Evolutionary conservation across 169 alveolate species (phyloP).

Genomic region (Babesia divergens): DNA sequence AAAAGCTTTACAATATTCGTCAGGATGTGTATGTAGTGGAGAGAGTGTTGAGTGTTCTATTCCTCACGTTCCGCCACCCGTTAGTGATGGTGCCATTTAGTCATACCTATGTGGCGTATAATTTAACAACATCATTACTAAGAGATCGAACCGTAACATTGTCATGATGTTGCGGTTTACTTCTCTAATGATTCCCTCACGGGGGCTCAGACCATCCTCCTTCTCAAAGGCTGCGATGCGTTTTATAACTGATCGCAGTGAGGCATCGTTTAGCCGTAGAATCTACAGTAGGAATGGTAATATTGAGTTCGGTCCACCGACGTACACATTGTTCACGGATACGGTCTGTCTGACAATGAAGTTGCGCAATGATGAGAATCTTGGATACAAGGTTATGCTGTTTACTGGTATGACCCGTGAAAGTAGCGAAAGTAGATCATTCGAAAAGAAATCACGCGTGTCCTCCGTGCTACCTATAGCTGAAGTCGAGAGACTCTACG

Average conservation of each 20-base stretch:
- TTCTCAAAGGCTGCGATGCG: neutral
- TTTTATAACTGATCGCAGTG: constrained; percentile 36
- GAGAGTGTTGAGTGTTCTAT: too few species aligned
- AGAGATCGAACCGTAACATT: too few species aligned
- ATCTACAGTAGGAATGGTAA: constrained; percentile 27
- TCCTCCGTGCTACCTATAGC: constrained; percentile 51
- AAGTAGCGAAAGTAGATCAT: constrained; percentile 33
- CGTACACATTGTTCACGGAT: constrained; percentile 54
- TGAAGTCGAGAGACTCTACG: constrained; percentile 11
- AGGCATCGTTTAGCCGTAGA: constrained; percentile 61
- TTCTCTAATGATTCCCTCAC: neutral
- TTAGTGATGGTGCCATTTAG: too few species aligned
- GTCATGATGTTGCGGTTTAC: neutral
- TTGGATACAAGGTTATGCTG: constrained; percentile 48
- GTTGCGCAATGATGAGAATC: constrained; percentile 48
- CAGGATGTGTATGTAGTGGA: too few species aligned
- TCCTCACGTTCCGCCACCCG: too few species aligned
- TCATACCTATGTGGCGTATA: too few species aligned
- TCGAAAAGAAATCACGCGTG: constrained; percentile 52
- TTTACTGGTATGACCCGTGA: constrained; percentile 61
- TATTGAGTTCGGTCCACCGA: constrained; percentile 56
- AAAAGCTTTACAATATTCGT: too few species aligned
- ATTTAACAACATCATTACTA: too few species aligned
- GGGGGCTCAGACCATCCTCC: neutral
- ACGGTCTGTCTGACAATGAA: constrained; percentile 55